A percentile compares a stretch with the other conserved stretches of the same genome.
Evolutionary conservation across 2,329 filamentous ascomycete genomes (phyloP).

Genomic region (Talaromyces verruculosus): DNA sequence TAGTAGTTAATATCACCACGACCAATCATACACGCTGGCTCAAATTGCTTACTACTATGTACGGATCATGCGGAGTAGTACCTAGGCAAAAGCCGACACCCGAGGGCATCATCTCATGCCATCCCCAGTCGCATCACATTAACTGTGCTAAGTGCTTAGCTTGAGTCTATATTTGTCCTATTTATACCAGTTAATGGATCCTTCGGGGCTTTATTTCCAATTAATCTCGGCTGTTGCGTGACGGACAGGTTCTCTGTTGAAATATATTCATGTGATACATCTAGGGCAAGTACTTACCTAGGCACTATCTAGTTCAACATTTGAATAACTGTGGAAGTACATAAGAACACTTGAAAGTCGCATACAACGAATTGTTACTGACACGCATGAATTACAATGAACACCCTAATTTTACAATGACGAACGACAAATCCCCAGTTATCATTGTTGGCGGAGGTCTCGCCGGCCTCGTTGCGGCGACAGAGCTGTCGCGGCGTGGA

Average conservation of each 20-base stretch:
- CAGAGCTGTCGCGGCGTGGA: slow-evolving; percentile 31
- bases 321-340: background rate
- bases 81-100: background rate
- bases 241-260: background rate
- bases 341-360: background rate
- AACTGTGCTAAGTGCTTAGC: background rate
- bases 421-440: slow-evolving; percentile 20
- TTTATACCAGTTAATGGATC: background rate
- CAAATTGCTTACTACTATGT: background rate
- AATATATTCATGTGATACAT: background rate
- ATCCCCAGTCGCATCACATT: background rate
- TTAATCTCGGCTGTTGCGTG: background rate
- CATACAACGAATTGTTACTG: background rate
- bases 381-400: background rate
- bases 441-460: slow-evolving; percentile 34
- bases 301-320: background rate
- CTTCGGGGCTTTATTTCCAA: background rate
- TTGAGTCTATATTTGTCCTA: background rate
- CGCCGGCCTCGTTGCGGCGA: slow-evolving; percentile 34
- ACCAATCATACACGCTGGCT: background rate
- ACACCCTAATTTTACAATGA: background rate
- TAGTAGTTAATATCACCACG: background rate
- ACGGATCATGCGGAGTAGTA: background rate
- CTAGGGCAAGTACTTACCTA: background rate
- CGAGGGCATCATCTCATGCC: background rate